Conservation (phyloP, 192 early-diverging fungal species). For the Polychytrium aggregatum region DNA sequence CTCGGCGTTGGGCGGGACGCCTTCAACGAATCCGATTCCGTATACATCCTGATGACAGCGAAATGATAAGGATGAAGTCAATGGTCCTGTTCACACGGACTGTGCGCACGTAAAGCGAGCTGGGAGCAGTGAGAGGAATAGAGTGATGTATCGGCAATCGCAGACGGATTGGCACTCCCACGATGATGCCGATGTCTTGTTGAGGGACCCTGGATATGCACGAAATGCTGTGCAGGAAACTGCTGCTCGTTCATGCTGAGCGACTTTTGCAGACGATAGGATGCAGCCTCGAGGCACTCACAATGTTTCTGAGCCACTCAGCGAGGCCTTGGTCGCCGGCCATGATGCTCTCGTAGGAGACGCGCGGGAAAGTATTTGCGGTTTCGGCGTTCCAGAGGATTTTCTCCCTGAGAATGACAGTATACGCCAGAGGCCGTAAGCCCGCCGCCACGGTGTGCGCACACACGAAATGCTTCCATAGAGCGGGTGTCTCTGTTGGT, state of each 20-base stretch:
- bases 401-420: constrained; percentile 25
- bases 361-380: neutral
- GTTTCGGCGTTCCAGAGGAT: constrained; percentile 49
- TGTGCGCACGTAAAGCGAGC: no score
- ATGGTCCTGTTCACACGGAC: no score
- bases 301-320: constrained; percentile 58
- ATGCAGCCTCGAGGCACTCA: no score
- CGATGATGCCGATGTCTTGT: no score
- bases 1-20: constrained; percentile 46
- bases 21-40: constrained; percentile 65
- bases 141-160: no score
- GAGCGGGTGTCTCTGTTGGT: neutral
- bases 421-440: constrained; percentile 24
- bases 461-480: neutral
- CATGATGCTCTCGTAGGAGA: constrained; percentile 28
- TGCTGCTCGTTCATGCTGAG: neutral
- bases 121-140: no score
- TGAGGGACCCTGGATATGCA: no score
- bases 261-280: constrained; percentile 7
- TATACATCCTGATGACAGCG: constrained; percentile 34
- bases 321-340: constrained; percentile 50
- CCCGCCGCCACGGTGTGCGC: neutral
- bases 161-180: no score
- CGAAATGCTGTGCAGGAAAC: no score
- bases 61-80: constrained; percentile 1